phyloP scores from a whole-genome alignment of 2,329 filamentous ascomycete genomes.

The Fulvia fulva region DNA sequence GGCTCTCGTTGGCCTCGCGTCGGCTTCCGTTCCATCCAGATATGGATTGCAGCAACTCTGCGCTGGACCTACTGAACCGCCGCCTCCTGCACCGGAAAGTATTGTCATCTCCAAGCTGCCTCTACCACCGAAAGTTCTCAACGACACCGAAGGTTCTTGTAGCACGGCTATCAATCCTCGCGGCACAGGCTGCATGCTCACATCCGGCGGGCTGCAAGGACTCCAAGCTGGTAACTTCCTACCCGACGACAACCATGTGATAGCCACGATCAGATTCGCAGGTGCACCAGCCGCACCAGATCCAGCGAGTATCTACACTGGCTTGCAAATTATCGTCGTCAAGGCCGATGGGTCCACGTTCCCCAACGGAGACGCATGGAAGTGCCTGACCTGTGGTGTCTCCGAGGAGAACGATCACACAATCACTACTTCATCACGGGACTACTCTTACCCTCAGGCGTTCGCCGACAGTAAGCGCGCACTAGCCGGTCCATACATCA shows the following conservation, averaged over 20 bases:
- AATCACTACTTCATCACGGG: conserved; percentile 21
- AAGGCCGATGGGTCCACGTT: conserved; percentile 43
- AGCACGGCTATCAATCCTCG: conserved; percentile 33
- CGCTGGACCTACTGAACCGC: neutral
- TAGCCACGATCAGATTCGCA: conserved; percentile 39
- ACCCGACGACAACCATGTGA: conserved; percentile 44
- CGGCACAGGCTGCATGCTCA: conserved; percentile 38
- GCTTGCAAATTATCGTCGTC: conserved; percentile 42
- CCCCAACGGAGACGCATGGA: conserved; percentile 46
- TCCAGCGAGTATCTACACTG: conserved; percentile 41
- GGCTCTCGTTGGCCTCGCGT: neutral
- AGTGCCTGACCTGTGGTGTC: conserved; percentile 47
- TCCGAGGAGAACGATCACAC: conserved; percentile 31
- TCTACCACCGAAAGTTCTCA: conserved; percentile 35
- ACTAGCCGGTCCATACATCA: conserved; percentile 30
- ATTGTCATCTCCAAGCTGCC: conserved; percentile 37
- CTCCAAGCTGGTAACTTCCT: conserved; percentile 33
- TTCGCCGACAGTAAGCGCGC: conserved; percentile 40
- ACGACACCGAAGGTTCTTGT: conserved; percentile 32
- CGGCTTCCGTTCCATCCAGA: neutral
- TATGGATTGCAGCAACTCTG: no score
- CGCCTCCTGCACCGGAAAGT: conserved; percentile 29
- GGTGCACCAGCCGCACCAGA: conserved; percentile 42
- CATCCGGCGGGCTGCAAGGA: conserved; percentile 24
- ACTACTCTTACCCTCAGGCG: conserved; percentile 42